Evolutionary conservation across 495 filamentous ascomycete genomes (phyloP).

Genomic region (Talaromyces wortmannii): DNA sequence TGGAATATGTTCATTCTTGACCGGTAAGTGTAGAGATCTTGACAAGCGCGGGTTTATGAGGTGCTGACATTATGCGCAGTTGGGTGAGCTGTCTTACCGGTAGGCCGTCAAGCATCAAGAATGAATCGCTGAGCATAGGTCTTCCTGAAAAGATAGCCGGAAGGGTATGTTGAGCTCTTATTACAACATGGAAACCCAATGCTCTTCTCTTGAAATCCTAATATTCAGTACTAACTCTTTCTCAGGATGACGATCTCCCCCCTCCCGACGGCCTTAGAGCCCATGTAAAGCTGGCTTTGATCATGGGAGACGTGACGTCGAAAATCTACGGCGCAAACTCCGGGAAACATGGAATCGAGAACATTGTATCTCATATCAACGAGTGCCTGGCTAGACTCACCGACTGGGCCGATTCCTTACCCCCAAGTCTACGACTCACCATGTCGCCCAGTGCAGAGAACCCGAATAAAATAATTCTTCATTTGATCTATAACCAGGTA

Average conservation of each 20-base stretch:
- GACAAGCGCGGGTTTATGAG: too few species aligned
- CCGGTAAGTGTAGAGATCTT: conserved; percentile 13
- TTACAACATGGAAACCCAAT: too few species aligned
- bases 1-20: conserved; percentile 38
- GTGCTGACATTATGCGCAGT: conserved; percentile 10
- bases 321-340: conserved; percentile 22
- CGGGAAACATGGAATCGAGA: not conserved
- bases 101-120: conserved; percentile 22
- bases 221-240: not conserved
- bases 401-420: conserved; percentile 15
- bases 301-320: conserved; percentile 27
- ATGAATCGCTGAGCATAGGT: conserved; percentile 24
- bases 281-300: conserved; percentile 26
- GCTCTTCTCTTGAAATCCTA: not conserved
- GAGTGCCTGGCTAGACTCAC: conserved; percentile 13
- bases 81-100: conserved; percentile 36
- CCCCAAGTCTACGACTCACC: conserved; percentile 5
- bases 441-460: conserved; percentile 8
- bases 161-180: not conserved
- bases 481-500: conserved; percentile 37
- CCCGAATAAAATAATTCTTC: conserved; percentile 21
- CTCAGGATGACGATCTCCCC: conserved; percentile 14
- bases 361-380: conserved; percentile 6
- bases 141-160: conserved; percentile 23
- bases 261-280: conserved; percentile 23